phyloP scores from a whole-genome alignment of 495 filamentous ascomycete genomes.

The Penicillium fimorum region DNA sequence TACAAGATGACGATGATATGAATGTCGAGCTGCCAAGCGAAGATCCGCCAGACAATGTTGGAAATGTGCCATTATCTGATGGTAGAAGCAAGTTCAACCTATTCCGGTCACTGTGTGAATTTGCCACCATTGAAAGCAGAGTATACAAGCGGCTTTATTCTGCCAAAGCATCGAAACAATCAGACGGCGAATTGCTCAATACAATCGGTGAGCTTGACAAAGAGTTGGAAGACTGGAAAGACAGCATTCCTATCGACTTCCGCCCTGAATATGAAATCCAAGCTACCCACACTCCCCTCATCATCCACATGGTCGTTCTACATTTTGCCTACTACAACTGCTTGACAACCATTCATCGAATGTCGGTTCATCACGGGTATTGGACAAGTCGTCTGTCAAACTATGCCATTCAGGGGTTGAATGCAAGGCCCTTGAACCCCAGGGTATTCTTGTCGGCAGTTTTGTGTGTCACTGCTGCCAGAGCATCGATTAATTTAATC shows the following conservation, averaged over 20 bases:
- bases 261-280: slow-evolving; percentile 94
- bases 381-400: slow-evolving; percentile 96
- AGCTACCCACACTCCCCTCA: slow-evolving; percentile 80
- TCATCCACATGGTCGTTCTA: slow-evolving; percentile 87
- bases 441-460: slow-evolving; percentile 92
- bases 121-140: slow-evolving; percentile 86
- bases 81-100: slow-evolving; percentile 93
- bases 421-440: slow-evolving; percentile 86
- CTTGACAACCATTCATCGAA: slow-evolving; percentile 94
- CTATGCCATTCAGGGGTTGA: slow-evolving; percentile 90
- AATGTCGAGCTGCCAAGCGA: slow-evolving; percentile 94
- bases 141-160: slow-evolving; percentile 95
- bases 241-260: slow-evolving; percentile 88
- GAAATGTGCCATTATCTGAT: slow-evolving; percentile 85
- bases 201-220: slow-evolving; percentile 94
- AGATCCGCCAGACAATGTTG: slow-evolving; percentile 86
- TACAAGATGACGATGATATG: slow-evolving; percentile 97
- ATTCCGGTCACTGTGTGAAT: slow-evolving; percentile 86
- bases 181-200: slow-evolving; percentile 89
- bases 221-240: slow-evolving; percentile 95
- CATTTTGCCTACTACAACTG: slow-evolving; percentile 99
- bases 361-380: slow-evolving; percentile 97
- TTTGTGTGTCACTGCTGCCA: slow-evolving; percentile 85
- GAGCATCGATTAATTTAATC: slow-evolving; percentile 88
- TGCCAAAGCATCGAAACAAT: slow-evolving; percentile 85